Percentiles rank a stretch among this genome's conserved stretches.
These are phyloP conservation scores for Fusarium bulbicola DNA, from an alignment of 2,329 filamentous ascomycete species.

Conservation along the genomic window DNA sequence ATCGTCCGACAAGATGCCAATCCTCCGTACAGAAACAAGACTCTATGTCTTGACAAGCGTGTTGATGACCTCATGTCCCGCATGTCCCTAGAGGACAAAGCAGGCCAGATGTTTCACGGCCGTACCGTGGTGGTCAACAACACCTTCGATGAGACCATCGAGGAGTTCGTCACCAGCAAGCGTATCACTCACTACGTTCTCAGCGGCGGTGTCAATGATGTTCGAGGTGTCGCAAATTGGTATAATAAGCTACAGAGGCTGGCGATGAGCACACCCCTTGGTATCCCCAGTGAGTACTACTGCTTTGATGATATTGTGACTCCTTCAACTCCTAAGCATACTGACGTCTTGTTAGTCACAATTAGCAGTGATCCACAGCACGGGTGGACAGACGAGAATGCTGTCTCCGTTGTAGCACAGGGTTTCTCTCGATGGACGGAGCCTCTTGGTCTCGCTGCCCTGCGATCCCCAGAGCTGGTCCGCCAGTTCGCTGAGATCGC, in stretches of 20 bases:
- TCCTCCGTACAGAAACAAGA: constrained; percentile 23
- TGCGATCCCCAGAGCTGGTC: constrained; percentile 55
- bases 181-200: constrained; percentile 57
- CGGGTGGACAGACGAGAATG: constrained; percentile 52
- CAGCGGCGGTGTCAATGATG: constrained; percentile 54
- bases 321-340: not conserved
- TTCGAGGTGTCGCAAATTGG: constrained; percentile 48
- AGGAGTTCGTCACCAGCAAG: constrained; percentile 27
- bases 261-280: constrained; percentile 56
- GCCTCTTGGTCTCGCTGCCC: constrained; percentile 58
- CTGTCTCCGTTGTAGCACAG: constrained; percentile 41
- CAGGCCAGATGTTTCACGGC: constrained; percentile 57
- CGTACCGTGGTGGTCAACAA: constrained; percentile 24
- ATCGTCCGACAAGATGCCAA: constrained; percentile 23
- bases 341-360: not conserved
- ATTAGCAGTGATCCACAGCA: constrained; percentile 54
- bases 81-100: constrained; percentile 60
- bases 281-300: constrained; percentile 50
- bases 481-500: constrained; percentile 58
- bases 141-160: constrained; percentile 27
- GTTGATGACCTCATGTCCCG: constrained; percentile 56
- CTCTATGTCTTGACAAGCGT: constrained; percentile 53
- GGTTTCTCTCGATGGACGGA: constrained; percentile 62
- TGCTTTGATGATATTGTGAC: not conserved
- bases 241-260: constrained; percentile 54